Percentiles rank a stretch among this genome's conserved stretches.
phyloP scores from a whole-genome alignment of 78 protist species.

The Dictyostelium firmibasis region DNA sequence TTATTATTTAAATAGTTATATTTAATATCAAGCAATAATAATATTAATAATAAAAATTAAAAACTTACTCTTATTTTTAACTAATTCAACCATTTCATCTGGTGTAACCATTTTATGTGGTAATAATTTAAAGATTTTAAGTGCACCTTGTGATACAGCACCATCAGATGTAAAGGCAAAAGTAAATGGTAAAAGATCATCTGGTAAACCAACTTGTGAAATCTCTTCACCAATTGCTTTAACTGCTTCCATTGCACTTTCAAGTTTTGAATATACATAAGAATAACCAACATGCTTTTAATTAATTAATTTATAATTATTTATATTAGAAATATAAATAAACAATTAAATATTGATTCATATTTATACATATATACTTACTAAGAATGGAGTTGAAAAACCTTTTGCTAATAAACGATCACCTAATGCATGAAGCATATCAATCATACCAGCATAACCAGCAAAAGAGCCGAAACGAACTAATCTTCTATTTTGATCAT shows the following conservation, averaged over 20 bases:
- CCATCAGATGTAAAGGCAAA: conserved; percentile 90
- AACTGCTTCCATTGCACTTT: conserved; percentile 85
- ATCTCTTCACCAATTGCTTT: conserved; percentile 83
- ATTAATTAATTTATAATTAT: neutral
- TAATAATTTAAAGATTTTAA: conserved; percentile 83
- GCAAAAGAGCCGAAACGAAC: conserved; percentile 93
- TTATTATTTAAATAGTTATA: neutral
- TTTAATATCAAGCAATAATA: too few species aligned
- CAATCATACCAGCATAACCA: conserved; percentile 94
- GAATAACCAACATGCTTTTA: conserved; percentile 82
- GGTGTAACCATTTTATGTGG: conserved; percentile 89
- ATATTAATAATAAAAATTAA: neutral
- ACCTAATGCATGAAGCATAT: conserved; percentile 90
- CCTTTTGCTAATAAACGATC: conserved; percentile 86
- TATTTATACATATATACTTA: neutral
- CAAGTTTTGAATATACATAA: conserved; percentile 78
- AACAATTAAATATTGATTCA: too few species aligned
- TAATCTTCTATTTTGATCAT: conserved; percentile 81
- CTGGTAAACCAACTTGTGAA: conserved; percentile 88
- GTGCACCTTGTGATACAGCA: conserved; percentile 88
- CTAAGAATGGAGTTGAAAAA: conserved; percentile 88
- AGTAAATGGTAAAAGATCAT: conserved; percentile 82
- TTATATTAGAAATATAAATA: too few species aligned
- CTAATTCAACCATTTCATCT: conserved; percentile 80
- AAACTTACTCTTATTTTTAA: conserved; percentile 51